Evolutionary conservation across 306 rosid genomes (phyloP), one percentile per base, ranked within the genome.

Genomic region (Gleditsia sinensis): DNA sequence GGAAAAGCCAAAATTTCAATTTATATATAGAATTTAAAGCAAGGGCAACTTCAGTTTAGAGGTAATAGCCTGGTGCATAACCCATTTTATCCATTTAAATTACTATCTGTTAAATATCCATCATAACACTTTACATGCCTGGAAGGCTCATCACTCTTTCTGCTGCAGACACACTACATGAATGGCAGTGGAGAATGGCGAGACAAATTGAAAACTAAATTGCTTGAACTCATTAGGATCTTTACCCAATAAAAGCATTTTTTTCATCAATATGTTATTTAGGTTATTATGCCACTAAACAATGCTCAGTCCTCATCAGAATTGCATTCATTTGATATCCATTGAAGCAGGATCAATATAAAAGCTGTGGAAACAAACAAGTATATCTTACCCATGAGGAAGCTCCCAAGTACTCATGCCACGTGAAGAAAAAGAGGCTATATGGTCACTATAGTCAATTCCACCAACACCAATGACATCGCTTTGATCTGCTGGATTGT

Each of bases 321-420:
- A 17, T 17, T 50, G 8, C 21, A 43, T 45, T 48, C 57, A 37
- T 63, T 45, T 55, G 54, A 80, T 24, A 54, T 8, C 14, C 23
- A 30, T 8, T 60, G 58, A 60, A 42, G 74, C 14, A 33, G 51
- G 63, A 61, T 14, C 14, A 20, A 28, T 1, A 63, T 20, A 49
- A 69, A 74, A 53, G 40, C 20, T 1, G 25, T 25, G 57, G 8
- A 75, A 78, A 51, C 25, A 33, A 71, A 34, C 30, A 8, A 67
- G 37, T n/a, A 50, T 73, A 71, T 10, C 34, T 43, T 90, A 92
- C 97, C 99, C 99, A 63, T 94, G 96, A 51, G 99, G 99, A 73
- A 94, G 86, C 86, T 94, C 99, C 99, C 99, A 94, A 16, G 97
- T 94, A 82, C 97, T 94, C 99, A 94, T 94, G 71, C 97, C 99